Evolutionary conservation across 495 filamentous ascomycete species (phyloP), one percentile per base, ranked within the genome.

Genomic region (Cercophora sp.): DNA sequence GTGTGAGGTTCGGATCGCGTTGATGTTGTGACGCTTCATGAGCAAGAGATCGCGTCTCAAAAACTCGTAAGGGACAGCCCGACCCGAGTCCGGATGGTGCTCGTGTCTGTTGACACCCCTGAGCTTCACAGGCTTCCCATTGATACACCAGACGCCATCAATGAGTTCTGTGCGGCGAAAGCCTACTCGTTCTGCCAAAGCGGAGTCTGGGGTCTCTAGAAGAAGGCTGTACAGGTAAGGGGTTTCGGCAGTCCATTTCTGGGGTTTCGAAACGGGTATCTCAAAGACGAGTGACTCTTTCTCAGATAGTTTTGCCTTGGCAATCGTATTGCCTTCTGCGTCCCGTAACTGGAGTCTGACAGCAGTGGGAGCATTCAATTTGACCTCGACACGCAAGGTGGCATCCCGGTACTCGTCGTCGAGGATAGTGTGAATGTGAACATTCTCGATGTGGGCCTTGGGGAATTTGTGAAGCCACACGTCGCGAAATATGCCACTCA

Each of bases 241-340:
- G 0, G 77, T 80, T 64, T 88, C 85, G 4, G 85, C 85, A 1
- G 84, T 85, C 85, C 85, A 89, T 64, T 84, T 83, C 16, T 71
- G 55, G 0, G 79, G 76, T 26, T 77, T 63, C 16, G 61, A 26
- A 20, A 85, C 57, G 3, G 43, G 55, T 13, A 75, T 51, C 5
- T 56, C 55, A 39, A 75, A 63, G 15, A 29, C 52, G 18, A 48
- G 49, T 3, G 32, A 40, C 2, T 50, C 48, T 24, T 59, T 31
- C 11, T 56, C 58, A 18, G 42, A 46, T 27, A 42, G 55, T 9
- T 15, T 58, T 25, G 51, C 54, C 25, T 39, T 55, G 6, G 55
- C 54, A 6, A 75, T 44, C 6, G 57, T 48, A 27, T 60, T 56
- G 1, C 60, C 60, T 8, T 63, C 55, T 1, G 52, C 48, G 48